Evolutionary conservation across 2,329 filamentous ascomycete species (phyloP).

Genomic region (Penicillium sp.): DNA sequence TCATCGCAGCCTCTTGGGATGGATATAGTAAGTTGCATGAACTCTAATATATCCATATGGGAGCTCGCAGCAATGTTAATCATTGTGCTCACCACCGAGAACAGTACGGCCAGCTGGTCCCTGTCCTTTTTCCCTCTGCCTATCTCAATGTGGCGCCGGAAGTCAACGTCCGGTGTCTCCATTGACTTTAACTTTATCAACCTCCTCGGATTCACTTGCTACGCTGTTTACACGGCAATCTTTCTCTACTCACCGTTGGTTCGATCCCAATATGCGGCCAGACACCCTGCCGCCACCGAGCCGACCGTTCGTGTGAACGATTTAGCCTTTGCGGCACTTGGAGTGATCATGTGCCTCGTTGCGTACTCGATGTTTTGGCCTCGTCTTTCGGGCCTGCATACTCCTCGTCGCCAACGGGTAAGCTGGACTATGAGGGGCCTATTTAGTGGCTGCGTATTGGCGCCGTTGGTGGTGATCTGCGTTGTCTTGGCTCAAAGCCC

Average conservation of each 20-base stretch:
- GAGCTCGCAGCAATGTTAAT: no score
- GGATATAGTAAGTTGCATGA: slow-evolving; percentile 65
- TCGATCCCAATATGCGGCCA: slow-evolving; percentile 79
- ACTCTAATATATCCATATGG: neutral
- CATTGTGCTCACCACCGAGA: neutral
- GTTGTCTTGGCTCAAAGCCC: slow-evolving; percentile 52
- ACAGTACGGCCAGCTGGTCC: slow-evolving; percentile 74
- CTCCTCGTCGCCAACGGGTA: slow-evolving; percentile 60
- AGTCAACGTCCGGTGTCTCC: slow-evolving; percentile 80
- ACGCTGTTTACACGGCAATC: slow-evolving; percentile 73
- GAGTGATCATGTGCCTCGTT: slow-evolving; percentile 72
- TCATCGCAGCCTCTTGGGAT: slow-evolving; percentile 67
- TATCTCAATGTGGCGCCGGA: slow-evolving; percentile 76
- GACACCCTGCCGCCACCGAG: slow-evolving; percentile 73
- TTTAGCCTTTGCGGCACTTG: slow-evolving; percentile 84
- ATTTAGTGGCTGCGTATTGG: slow-evolving; percentile 68
- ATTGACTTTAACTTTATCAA: slow-evolving; percentile 83
- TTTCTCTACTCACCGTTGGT: slow-evolving; percentile 83
- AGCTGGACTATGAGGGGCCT: slow-evolving; percentile 71
- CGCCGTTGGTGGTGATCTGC: slow-evolving; percentile 42
- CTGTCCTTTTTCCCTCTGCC: slow-evolving; percentile 92
- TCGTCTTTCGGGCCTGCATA: slow-evolving; percentile 75
- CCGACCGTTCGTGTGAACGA: slow-evolving; percentile 92
- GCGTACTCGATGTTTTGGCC: slow-evolving; percentile 79
- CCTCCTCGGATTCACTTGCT: slow-evolving; percentile 68